These are phyloP conservation scores for Floccularia luteovirens DNA, from an alignment of 768 basidiomycete genomes.

Conservation along the genomic window DNA sequence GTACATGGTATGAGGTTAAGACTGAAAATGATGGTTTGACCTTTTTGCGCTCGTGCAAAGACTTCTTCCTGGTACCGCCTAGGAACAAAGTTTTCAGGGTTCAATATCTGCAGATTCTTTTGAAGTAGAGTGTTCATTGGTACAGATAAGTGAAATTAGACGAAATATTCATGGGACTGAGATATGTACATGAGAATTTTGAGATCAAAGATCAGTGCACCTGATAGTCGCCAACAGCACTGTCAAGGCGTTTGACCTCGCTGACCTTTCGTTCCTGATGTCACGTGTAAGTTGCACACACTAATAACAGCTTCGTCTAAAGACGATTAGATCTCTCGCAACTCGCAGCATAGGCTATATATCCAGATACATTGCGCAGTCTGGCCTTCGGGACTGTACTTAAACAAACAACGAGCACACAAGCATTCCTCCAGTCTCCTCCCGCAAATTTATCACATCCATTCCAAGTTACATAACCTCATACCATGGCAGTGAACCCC, in stretches of 20 bases:
- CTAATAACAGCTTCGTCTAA: too few species aligned
- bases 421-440: too few species aligned
- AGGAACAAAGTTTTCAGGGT: slow-evolving; percentile 12
- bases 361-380: too few species aligned
- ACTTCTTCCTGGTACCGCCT: slow-evolving; percentile 69
- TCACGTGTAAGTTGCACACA: too few species aligned
- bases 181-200: background rate
- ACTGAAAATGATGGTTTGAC: slow-evolving; percentile 13
- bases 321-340: too few species aligned
- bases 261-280: too few species aligned
- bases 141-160: background rate
- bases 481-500: slow-evolving; percentile 60
- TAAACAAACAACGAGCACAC: too few species aligned
- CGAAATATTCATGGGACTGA: background rate
- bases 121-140: background rate
- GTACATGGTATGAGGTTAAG: slow-evolving; percentile 1
- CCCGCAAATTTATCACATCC: background rate
- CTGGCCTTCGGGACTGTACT: too few species aligned
- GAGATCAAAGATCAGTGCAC: background rate
- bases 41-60: slow-evolving; percentile 49
- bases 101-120: background rate
- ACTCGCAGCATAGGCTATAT: too few species aligned
- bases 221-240: background rate
- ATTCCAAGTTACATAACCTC: background rate
- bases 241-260: too few species aligned